Percentiles rank a stretch among this genome's conserved stretches.
Evolutionary conservation across 352 stramenopile genomes (phyloP).

Genomic region (Globisporangium spiculum): DNA sequence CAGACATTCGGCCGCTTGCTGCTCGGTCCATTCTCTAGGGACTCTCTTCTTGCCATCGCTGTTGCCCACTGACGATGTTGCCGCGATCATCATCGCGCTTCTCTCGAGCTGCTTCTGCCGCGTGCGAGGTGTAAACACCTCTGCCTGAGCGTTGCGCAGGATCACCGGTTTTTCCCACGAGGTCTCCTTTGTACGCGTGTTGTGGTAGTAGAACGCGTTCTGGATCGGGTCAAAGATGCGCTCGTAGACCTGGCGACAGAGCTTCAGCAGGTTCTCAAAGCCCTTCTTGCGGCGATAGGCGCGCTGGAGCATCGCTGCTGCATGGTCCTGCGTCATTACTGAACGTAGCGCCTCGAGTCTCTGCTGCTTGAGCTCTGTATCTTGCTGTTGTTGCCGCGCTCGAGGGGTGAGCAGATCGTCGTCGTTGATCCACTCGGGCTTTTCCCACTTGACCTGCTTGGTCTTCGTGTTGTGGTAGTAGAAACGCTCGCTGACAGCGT

Average conservation of each 20-base stretch:
- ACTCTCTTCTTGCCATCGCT: background rate
- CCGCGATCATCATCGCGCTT: conserved; percentile 16
- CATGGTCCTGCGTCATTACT: conserved; percentile 31
- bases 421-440: conserved; percentile 64
- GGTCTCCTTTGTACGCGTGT: conserved; percentile 65
- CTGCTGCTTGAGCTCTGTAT: conserved; percentile 13
- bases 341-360: conserved; percentile 2
- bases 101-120: conserved; percentile 35
- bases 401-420: conserved; percentile 59
- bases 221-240: conserved; percentile 59
- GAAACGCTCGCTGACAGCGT: conserved; percentile 37
- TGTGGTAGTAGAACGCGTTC: conserved; percentile 73
- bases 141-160: conserved; percentile 32
- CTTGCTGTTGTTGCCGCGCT: conserved; percentile 18
- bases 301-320: conserved; percentile 56
- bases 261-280: conserved; percentile 38
- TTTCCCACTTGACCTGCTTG: conserved; percentile 65
- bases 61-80: background rate
- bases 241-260: conserved; percentile 61
- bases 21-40: conserved; percentile 37
- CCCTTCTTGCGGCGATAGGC: conserved; percentile 43
- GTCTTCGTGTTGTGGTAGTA: conserved; percentile 84
- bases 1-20: conserved; percentile 39
- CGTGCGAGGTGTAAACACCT: conserved; percentile 54
- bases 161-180: conserved; percentile 67